phyloP scores from a whole-genome alignment of 2,329 filamentous ascomycete species.

The Plenodomus lindquistii region DNA sequence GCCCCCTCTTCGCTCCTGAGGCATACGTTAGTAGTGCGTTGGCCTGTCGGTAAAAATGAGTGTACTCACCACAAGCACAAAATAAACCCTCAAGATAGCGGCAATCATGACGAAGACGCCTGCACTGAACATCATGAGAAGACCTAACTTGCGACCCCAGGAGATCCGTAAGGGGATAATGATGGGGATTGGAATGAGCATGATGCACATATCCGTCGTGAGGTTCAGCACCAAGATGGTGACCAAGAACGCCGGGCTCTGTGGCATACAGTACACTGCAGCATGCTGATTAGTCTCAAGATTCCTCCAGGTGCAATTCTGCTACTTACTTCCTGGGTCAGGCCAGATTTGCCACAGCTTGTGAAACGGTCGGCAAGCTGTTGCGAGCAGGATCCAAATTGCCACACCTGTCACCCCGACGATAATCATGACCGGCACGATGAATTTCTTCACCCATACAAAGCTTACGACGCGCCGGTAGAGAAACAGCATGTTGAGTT shows the following conservation, averaged over 20 bases:
- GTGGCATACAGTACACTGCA: slow-evolving; percentile 34
- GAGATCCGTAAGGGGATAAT: slow-evolving; percentile 34
- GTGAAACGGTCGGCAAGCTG: slow-evolving; percentile 41
- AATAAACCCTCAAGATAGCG: slow-evolving; percentile 27
- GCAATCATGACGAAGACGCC: slow-evolving; percentile 44
- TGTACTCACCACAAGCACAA: slow-evolving; percentile 34
- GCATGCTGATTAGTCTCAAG: too few species aligned
- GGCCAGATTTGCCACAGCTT: slow-evolving; percentile 45
- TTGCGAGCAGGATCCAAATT: slow-evolving; percentile 22
- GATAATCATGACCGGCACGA: slow-evolving; percentile 42
- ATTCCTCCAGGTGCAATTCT: too few species aligned
- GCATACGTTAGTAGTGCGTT: background rate
- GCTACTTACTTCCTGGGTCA: slow-evolving; percentile 43
- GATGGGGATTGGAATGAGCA: slow-evolving; percentile 43
- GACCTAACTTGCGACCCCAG: slow-evolving; percentile 31
- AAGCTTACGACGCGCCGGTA: slow-evolving; percentile 44
- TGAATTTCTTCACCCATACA: slow-evolving; percentile 42
- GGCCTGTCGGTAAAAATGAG: background rate
- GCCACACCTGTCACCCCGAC: slow-evolving; percentile 28
- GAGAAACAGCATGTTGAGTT: slow-evolving; percentile 50
- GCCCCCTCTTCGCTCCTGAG: slow-evolving; percentile 13
- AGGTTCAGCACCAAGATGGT: slow-evolving; percentile 43
- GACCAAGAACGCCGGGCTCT: slow-evolving; percentile 38
- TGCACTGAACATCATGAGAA: slow-evolving; percentile 38
- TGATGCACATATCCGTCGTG: slow-evolving; percentile 41